These are phyloP conservation scores for Prunus davidiana DNA, from an alignment of 306 rosid species.

Conservation along the genomic window DNA sequence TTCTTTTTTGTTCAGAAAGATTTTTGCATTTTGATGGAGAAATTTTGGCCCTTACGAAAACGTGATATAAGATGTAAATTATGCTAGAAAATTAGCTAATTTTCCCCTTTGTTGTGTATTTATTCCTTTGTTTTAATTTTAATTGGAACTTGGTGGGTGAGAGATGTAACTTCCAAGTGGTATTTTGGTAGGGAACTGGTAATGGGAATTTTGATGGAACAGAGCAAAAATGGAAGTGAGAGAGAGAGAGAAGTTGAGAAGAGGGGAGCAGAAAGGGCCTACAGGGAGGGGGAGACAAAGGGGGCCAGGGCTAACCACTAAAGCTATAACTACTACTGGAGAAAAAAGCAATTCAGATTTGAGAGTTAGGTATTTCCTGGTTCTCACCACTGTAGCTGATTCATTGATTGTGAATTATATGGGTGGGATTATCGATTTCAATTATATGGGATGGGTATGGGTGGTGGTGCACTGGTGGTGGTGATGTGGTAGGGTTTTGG, in stretches of 20 bases:
- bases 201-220: not conserved
- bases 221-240: not conserved
- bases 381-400: conserved; percentile 36
- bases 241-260: not conserved
- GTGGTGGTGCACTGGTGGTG: conserved; percentile 6
- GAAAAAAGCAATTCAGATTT: conserved; percentile 43
- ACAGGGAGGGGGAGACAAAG: conserved; percentile 42
- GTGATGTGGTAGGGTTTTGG: not conserved
- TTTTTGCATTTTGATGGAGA: conserved; percentile 32
- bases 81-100: conserved; percentile 18
- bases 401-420: not conserved
- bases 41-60: conserved; percentile 68
- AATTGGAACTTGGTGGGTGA: not conserved
- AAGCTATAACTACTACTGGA: conserved; percentile 49
- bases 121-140: not conserved
- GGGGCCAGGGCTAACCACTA: conserved; percentile 64
- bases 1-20: not conserved
- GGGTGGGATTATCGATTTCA: not conserved
- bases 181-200: not conserved
- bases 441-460: not conserved
- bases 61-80: conserved; percentile 55
- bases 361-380: conserved; percentile 73
- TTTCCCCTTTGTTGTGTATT: not conserved
- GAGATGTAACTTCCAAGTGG: not conserved
- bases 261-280: conserved; percentile 49